These are phyloP conservation scores for Tricholomella constricta DNA, from an alignment of 768 basidiomycete genomes.

Conservation along the genomic window DNA sequence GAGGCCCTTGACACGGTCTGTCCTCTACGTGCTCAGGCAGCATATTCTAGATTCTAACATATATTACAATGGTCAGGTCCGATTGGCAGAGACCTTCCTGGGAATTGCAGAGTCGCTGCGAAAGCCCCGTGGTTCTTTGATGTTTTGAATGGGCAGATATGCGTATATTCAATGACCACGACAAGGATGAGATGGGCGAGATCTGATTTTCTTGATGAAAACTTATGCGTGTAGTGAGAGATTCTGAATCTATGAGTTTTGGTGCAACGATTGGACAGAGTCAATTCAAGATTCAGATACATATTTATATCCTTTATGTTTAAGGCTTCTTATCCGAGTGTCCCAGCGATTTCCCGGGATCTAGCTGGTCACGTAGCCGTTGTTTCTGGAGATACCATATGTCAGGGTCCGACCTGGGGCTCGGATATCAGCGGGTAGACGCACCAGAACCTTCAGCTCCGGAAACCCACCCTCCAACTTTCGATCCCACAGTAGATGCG, in stretches of 20 bases:
- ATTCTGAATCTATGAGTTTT: not conserved
- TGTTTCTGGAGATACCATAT: constrained; percentile 79
- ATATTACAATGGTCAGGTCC: constrained; percentile 37
- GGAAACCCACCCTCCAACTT: constrained; percentile 93
- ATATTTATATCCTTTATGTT: not conserved
- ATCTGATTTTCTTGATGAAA: not conserved
- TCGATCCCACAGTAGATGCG: constrained; percentile 80
- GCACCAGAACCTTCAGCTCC: constrained; percentile 80
- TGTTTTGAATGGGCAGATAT: not conserved
- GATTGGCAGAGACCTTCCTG: constrained; percentile 58
- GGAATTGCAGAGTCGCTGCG: constrained; percentile 58
- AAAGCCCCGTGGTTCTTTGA: constrained; percentile 53
- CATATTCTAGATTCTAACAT: constrained; percentile 4
- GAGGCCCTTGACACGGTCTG: constrained; percentile 55
- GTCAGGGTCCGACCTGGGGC: not conserved
- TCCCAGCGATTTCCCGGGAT: constrained; percentile 81
- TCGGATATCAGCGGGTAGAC: not conserved
- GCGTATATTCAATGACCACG: not conserved
- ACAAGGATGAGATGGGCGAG: too few species aligned
- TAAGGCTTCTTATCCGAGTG: constrained; percentile 74
- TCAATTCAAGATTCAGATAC: too few species aligned
- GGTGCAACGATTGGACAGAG: too few species aligned
- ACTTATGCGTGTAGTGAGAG: not conserved
- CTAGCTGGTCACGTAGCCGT: constrained; percentile 77
- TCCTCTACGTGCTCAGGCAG: not conserved